phyloP scores from a whole-genome alignment of 176 grass and related monocot species.

The Lolium multiflorum region DNA sequence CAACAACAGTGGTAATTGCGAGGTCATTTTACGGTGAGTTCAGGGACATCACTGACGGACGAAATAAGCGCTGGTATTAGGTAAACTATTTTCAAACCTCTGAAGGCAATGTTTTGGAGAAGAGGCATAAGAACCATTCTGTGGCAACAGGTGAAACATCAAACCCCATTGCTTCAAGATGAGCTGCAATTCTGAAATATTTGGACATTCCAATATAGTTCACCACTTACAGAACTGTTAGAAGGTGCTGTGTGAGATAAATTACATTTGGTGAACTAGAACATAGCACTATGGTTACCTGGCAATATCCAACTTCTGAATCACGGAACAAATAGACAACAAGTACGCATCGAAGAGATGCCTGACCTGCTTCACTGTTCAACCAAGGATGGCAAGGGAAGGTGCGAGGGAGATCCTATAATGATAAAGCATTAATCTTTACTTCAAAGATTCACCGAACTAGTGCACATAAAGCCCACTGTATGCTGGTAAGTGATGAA shows the following conservation, averaged over 20 bases:
- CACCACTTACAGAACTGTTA: slow-evolving; percentile 32
- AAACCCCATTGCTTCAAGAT: slow-evolving; percentile 89
- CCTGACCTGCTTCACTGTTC: slow-evolving; percentile 83
- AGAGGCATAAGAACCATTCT: too few species aligned
- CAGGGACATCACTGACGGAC: slow-evolving; percentile 25
- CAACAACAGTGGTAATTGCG: slow-evolving; percentile 12
- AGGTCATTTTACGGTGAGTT: slow-evolving; percentile 5
- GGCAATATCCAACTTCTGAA: slow-evolving; percentile 99
- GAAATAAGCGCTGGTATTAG: background rate
- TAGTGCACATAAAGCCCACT: background rate
- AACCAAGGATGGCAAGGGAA: slow-evolving; percentile 96
- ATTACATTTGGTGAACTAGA: slow-evolving; percentile 16
- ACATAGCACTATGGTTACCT: too few species aligned
- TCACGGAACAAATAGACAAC: slow-evolving; percentile 93
- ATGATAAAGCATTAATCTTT: background rate
- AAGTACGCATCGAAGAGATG: slow-evolving; percentile 87
- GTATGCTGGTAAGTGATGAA: background rate
- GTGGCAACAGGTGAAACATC: slow-evolving; percentile 95
- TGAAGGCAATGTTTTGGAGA: slow-evolving; percentile 89
- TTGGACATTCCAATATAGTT: slow-evolving; percentile 7
- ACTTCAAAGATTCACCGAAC: background rate
- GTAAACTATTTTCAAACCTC: slow-evolving; percentile 60
- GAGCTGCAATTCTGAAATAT: slow-evolving; percentile 73
- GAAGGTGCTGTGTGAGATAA: background rate
- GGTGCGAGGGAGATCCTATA: slow-evolving; percentile 91